Conservation (phyloP, 345 rosid species). For the Salix dunnii region DNA sequence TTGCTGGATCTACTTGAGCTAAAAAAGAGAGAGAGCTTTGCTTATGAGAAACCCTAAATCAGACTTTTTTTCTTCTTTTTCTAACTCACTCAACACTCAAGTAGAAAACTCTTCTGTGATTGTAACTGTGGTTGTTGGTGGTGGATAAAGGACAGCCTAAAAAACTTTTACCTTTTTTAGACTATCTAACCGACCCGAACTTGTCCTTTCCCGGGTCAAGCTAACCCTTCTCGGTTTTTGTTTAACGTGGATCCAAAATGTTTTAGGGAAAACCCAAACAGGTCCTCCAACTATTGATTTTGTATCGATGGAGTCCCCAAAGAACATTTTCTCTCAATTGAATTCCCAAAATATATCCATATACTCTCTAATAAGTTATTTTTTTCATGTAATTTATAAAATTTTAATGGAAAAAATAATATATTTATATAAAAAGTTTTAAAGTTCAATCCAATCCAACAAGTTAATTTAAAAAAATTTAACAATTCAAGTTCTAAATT, state of each 20-base stretch:
- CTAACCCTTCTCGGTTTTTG: background rate
- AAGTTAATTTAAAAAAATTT: no score
- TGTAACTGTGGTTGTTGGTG: slow-evolving; percentile 9
- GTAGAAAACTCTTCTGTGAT: slow-evolving; percentile 14
- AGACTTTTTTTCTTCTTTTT: background rate
- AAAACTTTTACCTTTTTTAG: slow-evolving; percentile 14
- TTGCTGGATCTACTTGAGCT: slow-evolving; percentile 8
- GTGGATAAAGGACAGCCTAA: slow-evolving; percentile 19
- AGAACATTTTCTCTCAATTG: background rate
- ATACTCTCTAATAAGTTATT: background rate
- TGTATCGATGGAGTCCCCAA: background rate
- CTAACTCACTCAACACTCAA: slow-evolving; percentile 16
- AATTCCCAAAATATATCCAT: background rate
- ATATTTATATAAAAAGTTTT: no score
- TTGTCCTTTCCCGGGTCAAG: slow-evolving; percentile 1
- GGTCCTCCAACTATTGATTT: background rate
- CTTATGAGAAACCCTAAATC: slow-evolving; percentile 29
- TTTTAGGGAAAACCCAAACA: background rate
- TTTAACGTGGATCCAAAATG: background rate
- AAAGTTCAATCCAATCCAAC: no score
- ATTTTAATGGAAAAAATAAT: no score
- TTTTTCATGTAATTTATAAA: no score
- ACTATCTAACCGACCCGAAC: slow-evolving; percentile 18
- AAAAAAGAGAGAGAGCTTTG: background rate
- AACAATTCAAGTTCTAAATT: no score